Base-by-base conservation (phyloP, 192 early-diverging fungal genomes). In the Umbelopsis sp. region DNA sequence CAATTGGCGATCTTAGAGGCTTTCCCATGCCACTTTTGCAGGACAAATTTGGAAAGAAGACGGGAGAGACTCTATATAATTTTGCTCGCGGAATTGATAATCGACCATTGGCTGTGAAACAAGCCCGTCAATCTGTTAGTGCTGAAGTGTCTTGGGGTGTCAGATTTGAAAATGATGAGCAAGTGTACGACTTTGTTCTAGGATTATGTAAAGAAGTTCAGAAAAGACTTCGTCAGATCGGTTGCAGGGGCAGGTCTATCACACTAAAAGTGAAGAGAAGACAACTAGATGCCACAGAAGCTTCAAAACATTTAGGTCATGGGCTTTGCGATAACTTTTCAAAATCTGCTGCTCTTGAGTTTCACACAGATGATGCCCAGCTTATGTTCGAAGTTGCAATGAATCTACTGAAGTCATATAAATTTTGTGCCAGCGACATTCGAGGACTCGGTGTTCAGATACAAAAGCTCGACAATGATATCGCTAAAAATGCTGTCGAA, bases 141-240 rank as follows among this genome's bases (percentile, higher is more conserved):
- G 91, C 90, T 2, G 93, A 96, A 68, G 86, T 95, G 18, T 90
- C 90, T 52, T 30, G 27, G 27, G 96, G 92, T 8, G 86, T 98
- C 0, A 86, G 96, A 9, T 93, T 98, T 79, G 88, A 93, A 65
- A 91, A 72, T 23, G 72, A 87, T 37, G 71, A 75, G 2, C 88
- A 97, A 72, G 87, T 67, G 1, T 35, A 74, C 30, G 46, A 49
- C 1, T 98, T 96, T 83, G 46, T 96, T 1, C 47, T 41, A n/a
- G 80, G 86, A 46, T 76, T 95, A 33, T 69, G 83, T 0, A 77
- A 78, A 20, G 93, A 94, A 75, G 90, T 95, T 0, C 81, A 80
- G 21, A 81, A 82, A 21, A 74, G 92, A 4, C 80, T 97, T 74
- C 73, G 69, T 12, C 77, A 80, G 3, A 85, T 85, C 20, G 73